Percentiles rank a stretch among this genome's conserved stretches.
phyloP scores from a whole-genome alignment of 2,329 filamentous ascomycete genomes.

The Aspergillus udagawae region DNA sequence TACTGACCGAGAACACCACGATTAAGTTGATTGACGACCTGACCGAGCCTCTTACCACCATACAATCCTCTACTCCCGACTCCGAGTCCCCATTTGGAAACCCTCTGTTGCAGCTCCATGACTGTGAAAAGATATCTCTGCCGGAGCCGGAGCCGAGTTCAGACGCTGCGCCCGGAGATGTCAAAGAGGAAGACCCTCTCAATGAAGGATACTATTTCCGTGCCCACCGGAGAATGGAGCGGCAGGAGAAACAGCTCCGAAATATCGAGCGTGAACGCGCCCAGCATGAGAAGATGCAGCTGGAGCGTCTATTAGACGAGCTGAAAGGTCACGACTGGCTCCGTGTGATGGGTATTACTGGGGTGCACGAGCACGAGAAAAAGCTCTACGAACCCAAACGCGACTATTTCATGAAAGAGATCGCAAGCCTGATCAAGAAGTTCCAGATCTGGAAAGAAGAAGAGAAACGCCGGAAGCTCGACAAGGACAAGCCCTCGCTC shows the following conservation, averaged over 20 bases:
- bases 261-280: slow-evolving; percentile 65
- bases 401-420: slow-evolving; percentile 77
- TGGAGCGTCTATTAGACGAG: slow-evolving; percentile 70
- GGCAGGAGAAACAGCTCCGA: slow-evolving; percentile 64
- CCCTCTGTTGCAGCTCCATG: slow-evolving; percentile 34
- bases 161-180: slow-evolving; percentile 13
- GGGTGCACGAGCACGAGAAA: slow-evolving; percentile 77
- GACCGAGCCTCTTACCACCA: slow-evolving; percentile 26
- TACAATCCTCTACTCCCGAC: slow-evolving; percentile 11
- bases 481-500: slow-evolving; percentile 58
- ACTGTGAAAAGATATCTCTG: slow-evolving; percentile 30
- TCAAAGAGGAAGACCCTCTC: slow-evolving; percentile 50
- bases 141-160: slow-evolving; percentile 4
- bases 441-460: slow-evolving; percentile 85
- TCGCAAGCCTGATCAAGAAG: slow-evolving; percentile 76
- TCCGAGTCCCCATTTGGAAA: slow-evolving; percentile 31
- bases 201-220: slow-evolving; percentile 54
- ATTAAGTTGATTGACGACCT: slow-evolving; percentile 66
- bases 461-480: slow-evolving; percentile 75
- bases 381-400: slow-evolving; percentile 83
- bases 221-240: slow-evolving; percentile 57
- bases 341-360: slow-evolving; percentile 83
- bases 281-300: slow-evolving; percentile 62
- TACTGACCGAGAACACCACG: slow-evolving; percentile 67
- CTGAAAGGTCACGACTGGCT: slow-evolving; percentile 91